phyloP scores from a whole-genome alignment of 805 yeast species.

The Saccharomycopsis fibuligera region DNA sequence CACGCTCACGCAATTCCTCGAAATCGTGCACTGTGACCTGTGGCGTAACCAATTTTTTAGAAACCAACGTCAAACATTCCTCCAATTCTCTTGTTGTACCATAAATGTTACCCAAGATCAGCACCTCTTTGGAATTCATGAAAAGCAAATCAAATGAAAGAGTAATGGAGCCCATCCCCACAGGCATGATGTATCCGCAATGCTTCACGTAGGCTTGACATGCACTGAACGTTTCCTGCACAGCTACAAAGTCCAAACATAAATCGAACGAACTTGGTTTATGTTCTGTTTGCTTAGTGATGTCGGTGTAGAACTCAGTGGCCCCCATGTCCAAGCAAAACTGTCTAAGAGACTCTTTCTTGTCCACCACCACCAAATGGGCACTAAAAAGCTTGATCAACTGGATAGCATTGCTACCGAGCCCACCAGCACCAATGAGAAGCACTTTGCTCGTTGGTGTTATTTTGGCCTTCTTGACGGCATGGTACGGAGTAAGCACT shows the following conservation, averaged over 20 bases:
- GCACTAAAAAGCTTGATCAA: conserved; percentile 25
- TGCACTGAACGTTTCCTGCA: conserved; percentile 23
- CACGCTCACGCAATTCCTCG: conserved; percentile 32
- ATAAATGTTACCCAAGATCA: conserved; percentile 36
- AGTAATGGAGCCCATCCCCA: conserved; percentile 37
- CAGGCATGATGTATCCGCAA: conserved; percentile 35
- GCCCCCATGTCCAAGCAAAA: conserved; percentile 36
- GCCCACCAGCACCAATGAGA: conserved; percentile 31
- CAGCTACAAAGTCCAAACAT: conserved; percentile 26
- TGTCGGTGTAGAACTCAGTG: conserved; percentile 29
- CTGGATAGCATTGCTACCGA: conserved; percentile 31
- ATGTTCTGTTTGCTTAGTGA: conserved; percentile 27
- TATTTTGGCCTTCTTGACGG: conserved; percentile 27
- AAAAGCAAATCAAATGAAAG: conserved; percentile 30
- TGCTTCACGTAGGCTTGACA: conserved; percentile 30
- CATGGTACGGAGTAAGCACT: conserved; percentile 31
- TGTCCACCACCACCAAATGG: conserved; percentile 22
- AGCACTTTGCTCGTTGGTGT: conserved; percentile 25
- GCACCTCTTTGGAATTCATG: conserved; percentile 37
- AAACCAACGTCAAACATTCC: conserved; percentile 38
- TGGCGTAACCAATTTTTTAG: conserved; percentile 36
- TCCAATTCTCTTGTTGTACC: conserved; percentile 39
- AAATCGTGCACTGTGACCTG: conserved; percentile 28
- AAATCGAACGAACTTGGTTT: conserved; percentile 33
- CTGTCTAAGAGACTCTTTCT: conserved; percentile 26